A percentile compares a stretch with the other conserved stretches of the same genome.
These are phyloP conservation scores for Cenchrus fungigraminus DNA, from an alignment of 176 grass and related monocot species.

Conservation along the genomic window DNA sequence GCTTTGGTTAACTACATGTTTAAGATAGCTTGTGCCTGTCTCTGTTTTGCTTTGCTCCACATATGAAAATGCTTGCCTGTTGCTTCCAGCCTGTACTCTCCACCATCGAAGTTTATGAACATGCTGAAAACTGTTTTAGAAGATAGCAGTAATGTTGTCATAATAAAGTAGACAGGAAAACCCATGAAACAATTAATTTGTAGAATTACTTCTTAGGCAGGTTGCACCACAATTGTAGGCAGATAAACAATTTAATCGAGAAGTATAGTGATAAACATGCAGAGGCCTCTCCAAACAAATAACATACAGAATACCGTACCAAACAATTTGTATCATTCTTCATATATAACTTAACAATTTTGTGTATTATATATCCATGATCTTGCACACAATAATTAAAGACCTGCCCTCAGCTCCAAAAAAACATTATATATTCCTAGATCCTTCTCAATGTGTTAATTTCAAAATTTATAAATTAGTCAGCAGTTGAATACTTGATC, in stretches of 20 bases:
- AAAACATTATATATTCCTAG: neutral
- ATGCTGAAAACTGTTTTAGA: slow-evolving; percentile 21
- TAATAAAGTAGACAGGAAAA: neutral
- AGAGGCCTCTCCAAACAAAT: neutral
- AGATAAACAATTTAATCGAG: neutral
- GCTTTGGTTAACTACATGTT: slow-evolving; percentile 33
- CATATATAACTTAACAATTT: neutral
- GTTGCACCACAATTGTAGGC: neutral
- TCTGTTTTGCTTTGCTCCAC: neutral
- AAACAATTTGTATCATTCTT: neutral
- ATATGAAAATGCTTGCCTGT: slow-evolving; percentile 5
- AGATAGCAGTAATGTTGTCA: slow-evolving; percentile 16
- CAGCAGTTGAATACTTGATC: neutral
- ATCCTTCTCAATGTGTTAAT: neutral
- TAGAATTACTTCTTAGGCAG: neutral
- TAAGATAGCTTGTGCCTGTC: slow-evolving; percentile 24
- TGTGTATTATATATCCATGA: neutral
- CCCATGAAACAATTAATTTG: neutral
- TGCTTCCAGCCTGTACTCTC: slow-evolving; percentile 21
- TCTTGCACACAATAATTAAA: neutral
- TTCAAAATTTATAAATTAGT: neutral
- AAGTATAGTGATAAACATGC: neutral
- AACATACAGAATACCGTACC: neutral
- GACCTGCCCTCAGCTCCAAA: neutral
- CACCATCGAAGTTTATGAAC: neutral